These are phyloP conservation scores for Acacia acuminata DNA, from an alignment of 306 rosid genomes.

Conservation along the genomic window DNA sequence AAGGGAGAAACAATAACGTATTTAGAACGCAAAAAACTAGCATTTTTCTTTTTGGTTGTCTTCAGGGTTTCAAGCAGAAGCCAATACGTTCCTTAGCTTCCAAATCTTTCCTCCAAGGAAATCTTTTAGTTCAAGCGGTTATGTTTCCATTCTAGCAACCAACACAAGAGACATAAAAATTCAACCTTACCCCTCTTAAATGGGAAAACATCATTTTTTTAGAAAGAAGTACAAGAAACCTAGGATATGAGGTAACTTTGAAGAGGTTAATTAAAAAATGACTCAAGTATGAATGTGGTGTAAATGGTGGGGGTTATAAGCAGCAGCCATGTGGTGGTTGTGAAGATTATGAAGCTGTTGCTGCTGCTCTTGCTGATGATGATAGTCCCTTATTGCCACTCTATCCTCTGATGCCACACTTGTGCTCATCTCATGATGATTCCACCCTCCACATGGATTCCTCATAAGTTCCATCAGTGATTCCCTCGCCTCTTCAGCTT, in stretches of 20 bases:
- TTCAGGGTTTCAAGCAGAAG: neutral
- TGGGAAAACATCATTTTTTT: neutral
- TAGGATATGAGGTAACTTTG: neutral
- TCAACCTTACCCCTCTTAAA: neutral
- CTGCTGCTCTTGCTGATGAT: slow-evolving; percentile 14
- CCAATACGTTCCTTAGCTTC: neutral
- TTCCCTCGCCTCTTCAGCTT: slow-evolving; percentile 81
- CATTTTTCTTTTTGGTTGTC: neutral
- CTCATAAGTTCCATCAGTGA: slow-evolving; percentile 74
- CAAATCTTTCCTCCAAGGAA: neutral
- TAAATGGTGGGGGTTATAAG: slow-evolving; percentile 40
- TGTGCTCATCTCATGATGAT: slow-evolving; percentile 44
- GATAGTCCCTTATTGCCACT: slow-evolving; percentile 37
- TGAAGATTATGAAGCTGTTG: slow-evolving; percentile 38
- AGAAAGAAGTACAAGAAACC: neutral
- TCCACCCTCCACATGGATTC: slow-evolving; percentile 52
- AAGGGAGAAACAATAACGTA: neutral
- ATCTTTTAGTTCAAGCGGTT: neutral
- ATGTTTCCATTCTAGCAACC: neutral
- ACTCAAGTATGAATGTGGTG: slow-evolving; percentile 46
- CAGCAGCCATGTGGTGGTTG: slow-evolving; percentile 45
- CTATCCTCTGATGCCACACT: slow-evolving; percentile 36
- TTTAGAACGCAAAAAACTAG: neutral
- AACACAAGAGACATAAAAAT: neutral
- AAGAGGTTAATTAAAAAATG: neutral